These are phyloP conservation scores for Corynascus novoguineensis DNA, from an alignment of 495 filamentous ascomycete species.

Conservation along the genomic window DNA sequence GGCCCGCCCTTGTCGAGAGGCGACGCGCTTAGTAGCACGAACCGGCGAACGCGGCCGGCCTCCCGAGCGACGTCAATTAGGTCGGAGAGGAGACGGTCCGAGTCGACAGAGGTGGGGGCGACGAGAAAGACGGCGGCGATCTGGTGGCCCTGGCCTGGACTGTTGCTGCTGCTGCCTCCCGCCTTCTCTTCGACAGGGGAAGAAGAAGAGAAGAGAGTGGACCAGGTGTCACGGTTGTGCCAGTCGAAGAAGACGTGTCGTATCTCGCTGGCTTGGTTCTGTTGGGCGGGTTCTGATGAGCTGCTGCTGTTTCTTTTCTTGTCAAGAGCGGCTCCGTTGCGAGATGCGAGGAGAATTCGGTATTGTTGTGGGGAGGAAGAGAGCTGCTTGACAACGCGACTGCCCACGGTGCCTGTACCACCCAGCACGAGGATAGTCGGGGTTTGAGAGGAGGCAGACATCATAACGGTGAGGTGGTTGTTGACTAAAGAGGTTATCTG, in stretches of 20 bases:
- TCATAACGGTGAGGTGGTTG: neutral
- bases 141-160: neutral
- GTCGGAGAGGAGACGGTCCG: constrained; percentile 27
- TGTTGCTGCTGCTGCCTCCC: neutral
- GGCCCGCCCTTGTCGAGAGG: constrained; percentile 34
- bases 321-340: constrained; percentile 24
- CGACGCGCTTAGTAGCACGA: constrained; percentile 42
- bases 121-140: constrained; percentile 38
- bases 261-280: neutral
- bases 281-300: neutral
- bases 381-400: constrained; percentile 38
- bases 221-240: constrained; percentile 39
- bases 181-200: neutral
- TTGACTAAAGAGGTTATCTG: neutral
- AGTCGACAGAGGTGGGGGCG: constrained; percentile 24
- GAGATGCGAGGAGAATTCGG: constrained; percentile 39
- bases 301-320: neutral
- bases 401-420: constrained; percentile 45
- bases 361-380: constrained; percentile 20
- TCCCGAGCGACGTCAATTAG: constrained; percentile 38
- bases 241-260: constrained; percentile 44
- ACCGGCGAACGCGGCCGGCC: constrained; percentile 34
- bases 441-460: neutral
- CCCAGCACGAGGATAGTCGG: constrained; percentile 41
- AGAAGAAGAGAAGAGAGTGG: constrained; percentile 24